phyloP scores from a whole-genome alignment of 2,329 filamentous ascomycete species.

The Nemania serpens region DNA sequence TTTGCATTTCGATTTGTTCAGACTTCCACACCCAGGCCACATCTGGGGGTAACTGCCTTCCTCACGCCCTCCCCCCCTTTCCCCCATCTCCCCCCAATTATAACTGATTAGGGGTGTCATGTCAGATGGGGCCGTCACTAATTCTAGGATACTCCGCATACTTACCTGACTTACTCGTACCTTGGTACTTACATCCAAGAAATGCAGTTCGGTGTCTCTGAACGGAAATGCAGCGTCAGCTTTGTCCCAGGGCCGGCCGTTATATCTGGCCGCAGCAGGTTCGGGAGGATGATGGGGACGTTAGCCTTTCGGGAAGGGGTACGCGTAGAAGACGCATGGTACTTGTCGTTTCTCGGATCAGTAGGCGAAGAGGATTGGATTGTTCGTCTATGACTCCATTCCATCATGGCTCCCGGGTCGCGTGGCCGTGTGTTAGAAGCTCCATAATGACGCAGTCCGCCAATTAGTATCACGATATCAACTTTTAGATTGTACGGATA shows the following conservation, averaged over 20 bases:
- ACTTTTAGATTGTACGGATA: no score
- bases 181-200: not conserved
- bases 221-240: no score
- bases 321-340: conserved; percentile 17
- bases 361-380: conserved; percentile 17
- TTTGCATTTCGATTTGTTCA: not conserved
- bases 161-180: no score
- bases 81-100: not conserved
- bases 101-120: not conserved
- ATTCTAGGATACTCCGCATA: conserved; percentile 8
- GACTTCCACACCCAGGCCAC: not conserved
- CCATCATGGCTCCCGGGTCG: conserved; percentile 1
- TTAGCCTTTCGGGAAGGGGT: not conserved
- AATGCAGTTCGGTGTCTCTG: not conserved
- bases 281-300: conserved; percentile 12
- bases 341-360: conserved; percentile 17
- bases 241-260: not conserved
- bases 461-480: no score
- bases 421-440: not conserved
- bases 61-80: not conserved
- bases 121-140: not conserved
- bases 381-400: not conserved
- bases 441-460: no score
- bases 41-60: no score
- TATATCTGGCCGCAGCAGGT: conserved; percentile 2